Base-by-base conservation (phyloP, 2,329 filamentous ascomycete species). In the Alternaria conjuncta region DNA sequence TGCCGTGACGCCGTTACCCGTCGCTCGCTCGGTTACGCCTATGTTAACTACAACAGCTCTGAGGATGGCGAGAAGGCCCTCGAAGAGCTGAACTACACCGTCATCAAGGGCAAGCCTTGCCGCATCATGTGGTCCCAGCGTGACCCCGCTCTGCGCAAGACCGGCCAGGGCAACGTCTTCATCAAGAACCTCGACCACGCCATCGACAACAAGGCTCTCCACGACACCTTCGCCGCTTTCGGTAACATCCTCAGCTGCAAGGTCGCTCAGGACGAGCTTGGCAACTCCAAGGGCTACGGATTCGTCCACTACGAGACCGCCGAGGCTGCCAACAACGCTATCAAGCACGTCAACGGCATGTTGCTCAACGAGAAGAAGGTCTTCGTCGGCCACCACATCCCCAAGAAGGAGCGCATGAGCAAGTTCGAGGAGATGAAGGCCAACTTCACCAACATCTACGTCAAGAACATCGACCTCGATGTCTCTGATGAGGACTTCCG, bases 371-470 rank as follows among this genome's bases (percentile, higher is more conserved):
- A 99, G 89, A 99, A 99, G 91, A 99, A 99, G 89, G 96, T 99
- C 70, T 99, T 96, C 76, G 96, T 99, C 74, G 96, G 96, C 70
- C 95, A 97, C 85, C 96, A 99, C 85, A 98, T 99, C 78, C 94
- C 96, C 82, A 98, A 98, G 92, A 98, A 98, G 89, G 96, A 99
- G 81, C 95, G 96, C 77, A 96, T 98, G 89, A 97, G 93, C 93
- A 99, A 99, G 86, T 98, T 98, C 76, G 96, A 99, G 86, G 96
- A 99, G 88, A 99, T 99, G 95, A 99, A 99, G 91, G 96, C 96
- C 83, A 99, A 99, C 88, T 99, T 96, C 88, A 99, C 96, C 86
- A 99, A 99, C 83, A 90, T 99, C 83, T 99, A 99, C 85, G 93
- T 99, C 86, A 99, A 99, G 90, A 99, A 99, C 86, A 91, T 99